phyloP scores from a whole-genome alignment of 306 rosid species.

The Cajanus cajan region DNA sequence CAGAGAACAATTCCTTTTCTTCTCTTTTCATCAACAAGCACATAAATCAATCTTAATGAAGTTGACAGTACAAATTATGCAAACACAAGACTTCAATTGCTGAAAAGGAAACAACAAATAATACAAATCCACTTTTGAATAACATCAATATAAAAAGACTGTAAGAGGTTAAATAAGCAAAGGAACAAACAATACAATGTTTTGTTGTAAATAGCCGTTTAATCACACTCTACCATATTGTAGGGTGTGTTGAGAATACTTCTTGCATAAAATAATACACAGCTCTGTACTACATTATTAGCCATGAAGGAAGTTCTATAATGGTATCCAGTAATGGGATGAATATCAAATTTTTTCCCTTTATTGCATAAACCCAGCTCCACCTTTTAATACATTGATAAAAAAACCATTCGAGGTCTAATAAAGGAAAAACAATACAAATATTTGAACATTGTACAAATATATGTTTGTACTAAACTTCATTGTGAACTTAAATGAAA shows the following conservation, averaged over 20 bases:
- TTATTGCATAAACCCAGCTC: no score
- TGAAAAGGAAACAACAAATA: background rate
- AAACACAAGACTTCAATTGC: background rate
- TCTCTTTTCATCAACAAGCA: constrained; percentile 19
- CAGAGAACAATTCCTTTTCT: background rate
- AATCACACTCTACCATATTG: background rate
- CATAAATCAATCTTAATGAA: constrained; percentile 30
- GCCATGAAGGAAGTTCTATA: background rate
- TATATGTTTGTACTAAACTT: background rate
- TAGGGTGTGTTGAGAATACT: background rate
- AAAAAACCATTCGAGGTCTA: background rate
- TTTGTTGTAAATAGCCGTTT: background rate
- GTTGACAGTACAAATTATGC: constrained; percentile 7
- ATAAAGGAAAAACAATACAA: background rate
- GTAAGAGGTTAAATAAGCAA: background rate
- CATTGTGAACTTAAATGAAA: background rate
- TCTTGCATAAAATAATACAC: no score
- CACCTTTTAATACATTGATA: background rate
- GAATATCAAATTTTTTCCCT: background rate
- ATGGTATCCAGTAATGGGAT: background rate
- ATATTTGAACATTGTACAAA: background rate
- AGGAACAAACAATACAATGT: background rate
- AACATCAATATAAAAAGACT: no score
- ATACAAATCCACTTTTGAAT: no score
- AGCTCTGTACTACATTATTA: background rate